A percentile compares a stretch with the other conserved stretches of the same genome.
Conservation (phyloP, 345 rosid genomes). For the Microcos paniculata region DNA sequence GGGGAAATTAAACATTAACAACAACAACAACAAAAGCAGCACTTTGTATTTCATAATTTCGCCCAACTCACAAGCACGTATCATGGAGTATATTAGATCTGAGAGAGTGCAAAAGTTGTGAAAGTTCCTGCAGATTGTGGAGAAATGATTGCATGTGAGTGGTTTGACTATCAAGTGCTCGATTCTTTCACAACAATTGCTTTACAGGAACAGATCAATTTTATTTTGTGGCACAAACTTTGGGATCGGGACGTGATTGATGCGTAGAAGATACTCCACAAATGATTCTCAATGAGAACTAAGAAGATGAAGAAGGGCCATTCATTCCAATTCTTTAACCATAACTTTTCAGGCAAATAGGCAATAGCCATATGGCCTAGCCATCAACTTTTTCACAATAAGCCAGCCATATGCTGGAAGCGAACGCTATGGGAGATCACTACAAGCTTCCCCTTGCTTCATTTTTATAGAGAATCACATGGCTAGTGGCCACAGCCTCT, state of each 20-base stretch:
- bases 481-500: slow-evolving; percentile 3
- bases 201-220: not conserved
- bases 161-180: slow-evolving; percentile 34
- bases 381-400: slow-evolving; percentile 1
- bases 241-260: slow-evolving; percentile 8
- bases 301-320: not conserved
- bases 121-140: slow-evolving; percentile 19
- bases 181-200: not conserved
- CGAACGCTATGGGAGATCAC: not conserved
- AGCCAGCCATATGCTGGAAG: not conserved
- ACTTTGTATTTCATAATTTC: not conserved
- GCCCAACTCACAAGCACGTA: not conserved
- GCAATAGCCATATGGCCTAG: slow-evolving; percentile 5
- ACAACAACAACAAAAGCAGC: not conserved
- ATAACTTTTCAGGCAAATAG: not conserved
- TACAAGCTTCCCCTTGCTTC: slow-evolving; percentile 12
- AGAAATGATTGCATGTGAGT: slow-evolving; percentile 34
- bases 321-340: not conserved
- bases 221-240: slow-evolving; percentile 22
- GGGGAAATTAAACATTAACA: not conserved
- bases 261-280: slow-evolving; percentile 24
- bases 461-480: not conserved
- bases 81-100: not conserved
- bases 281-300: slow-evolving; percentile 7
- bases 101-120: not conserved